phyloP scores from a whole-genome alignment of 2,329 filamentous ascomycete genomes.

The Aspergillus pseudoglaucus region DNA sequence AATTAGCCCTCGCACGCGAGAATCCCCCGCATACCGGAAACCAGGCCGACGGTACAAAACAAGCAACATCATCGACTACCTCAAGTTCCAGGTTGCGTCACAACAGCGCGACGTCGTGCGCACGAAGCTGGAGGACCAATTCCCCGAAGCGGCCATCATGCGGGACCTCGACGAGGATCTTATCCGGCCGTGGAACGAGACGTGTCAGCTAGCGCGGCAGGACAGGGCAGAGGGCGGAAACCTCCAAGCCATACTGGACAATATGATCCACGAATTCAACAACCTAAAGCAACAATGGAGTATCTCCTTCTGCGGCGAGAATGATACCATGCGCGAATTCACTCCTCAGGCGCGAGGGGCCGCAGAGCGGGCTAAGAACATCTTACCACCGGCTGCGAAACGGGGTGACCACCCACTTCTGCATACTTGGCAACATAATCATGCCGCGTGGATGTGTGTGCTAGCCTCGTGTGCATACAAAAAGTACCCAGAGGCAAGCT shows the following conservation, averaged over 20 bases:
- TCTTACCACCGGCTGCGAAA: conserved; percentile 22
- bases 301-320: conserved; percentile 2
- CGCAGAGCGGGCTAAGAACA: conserved; percentile 20
- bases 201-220: conserved; percentile 13
- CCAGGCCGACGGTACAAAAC: conserved; percentile 13
- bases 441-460: conserved; percentile 25
- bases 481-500: conserved; percentile 12
- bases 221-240: conserved; percentile 8
- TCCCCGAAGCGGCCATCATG: conserved; percentile 12
- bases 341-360: conserved; percentile 19
- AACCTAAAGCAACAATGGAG: conserved; percentile 16
- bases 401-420: conserved; percentile 25
- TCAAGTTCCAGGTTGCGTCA: conserved; percentile 37
- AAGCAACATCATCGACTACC: conserved; percentile 38
- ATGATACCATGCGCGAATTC: conserved; percentile 9
- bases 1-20: conserved; percentile 22
- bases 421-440: conserved; percentile 28
- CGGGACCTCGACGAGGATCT: conserved; percentile 30
- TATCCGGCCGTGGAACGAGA: conserved; percentile 23
- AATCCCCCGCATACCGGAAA: conserved; percentile 35
- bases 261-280: conserved; percentile 15
- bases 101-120: conserved; percentile 24
- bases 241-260: conserved; percentile 14
- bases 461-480: conserved; percentile 36
- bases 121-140: conserved; percentile 23